phyloP scores from a whole-genome alignment of 2,329 filamentous ascomycete genomes.

The Exophiala aquamarina region DNA sequence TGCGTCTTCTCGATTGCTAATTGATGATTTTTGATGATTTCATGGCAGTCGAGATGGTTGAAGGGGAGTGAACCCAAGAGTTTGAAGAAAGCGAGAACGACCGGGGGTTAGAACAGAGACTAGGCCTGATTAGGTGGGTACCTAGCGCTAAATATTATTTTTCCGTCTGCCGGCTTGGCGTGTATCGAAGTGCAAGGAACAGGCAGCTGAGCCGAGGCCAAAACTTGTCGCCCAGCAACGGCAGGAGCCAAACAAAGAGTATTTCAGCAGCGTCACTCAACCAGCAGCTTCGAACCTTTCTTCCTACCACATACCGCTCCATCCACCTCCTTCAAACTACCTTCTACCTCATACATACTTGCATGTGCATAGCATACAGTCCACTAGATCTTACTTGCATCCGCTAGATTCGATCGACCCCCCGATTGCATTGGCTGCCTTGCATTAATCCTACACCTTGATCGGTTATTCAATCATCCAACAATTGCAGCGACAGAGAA shows the following conservation, averaged over 20 bases:
- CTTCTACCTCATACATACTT: conserved; percentile 34
- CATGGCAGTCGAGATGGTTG: no score
- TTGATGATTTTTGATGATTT: no score
- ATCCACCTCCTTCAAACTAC: conserved; percentile 30
- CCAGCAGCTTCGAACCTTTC: conserved; percentile 19
- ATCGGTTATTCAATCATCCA: conserved; percentile 36
- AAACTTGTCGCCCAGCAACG: conserved; percentile 4
- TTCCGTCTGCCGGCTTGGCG: no score
- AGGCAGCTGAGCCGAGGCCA: conserved; percentile 3
- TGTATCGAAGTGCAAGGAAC: no score
- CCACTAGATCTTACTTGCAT: conserved; percentile 37
- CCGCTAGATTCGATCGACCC: conserved; percentile 33
- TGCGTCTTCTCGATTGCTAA: not conserved
- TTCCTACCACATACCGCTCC: conserved; percentile 27
- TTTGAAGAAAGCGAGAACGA: not conserved
- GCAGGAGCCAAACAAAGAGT: conserved; percentile 6
- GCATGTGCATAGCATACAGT: conserved; percentile 36
- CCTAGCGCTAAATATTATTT: not conserved
- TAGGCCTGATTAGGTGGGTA: no score
- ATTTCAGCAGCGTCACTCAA: conserved; percentile 14
- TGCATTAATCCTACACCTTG: conserved; percentile 19
- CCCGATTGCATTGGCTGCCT: conserved; percentile 34
- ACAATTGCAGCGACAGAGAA: conserved; percentile 30
- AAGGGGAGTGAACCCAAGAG: not conserved
- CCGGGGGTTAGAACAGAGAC: no score